phyloP scores from a whole-genome alignment of 2,329 filamentous ascomycete genomes.

The Phialophora tarda region DNA sequence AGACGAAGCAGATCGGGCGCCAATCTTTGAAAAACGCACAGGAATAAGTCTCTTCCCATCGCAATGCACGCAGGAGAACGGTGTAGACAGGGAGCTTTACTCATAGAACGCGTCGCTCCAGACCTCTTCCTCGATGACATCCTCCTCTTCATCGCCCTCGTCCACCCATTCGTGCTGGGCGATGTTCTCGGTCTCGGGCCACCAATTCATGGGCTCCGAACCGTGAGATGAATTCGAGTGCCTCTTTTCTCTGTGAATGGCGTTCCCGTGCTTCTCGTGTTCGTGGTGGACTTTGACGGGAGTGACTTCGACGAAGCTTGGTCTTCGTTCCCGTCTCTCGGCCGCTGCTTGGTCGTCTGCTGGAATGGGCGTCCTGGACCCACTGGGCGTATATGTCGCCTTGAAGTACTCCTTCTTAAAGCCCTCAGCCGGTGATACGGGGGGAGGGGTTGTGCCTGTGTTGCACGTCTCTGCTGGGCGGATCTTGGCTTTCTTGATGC shows the following conservation, averaged over 20 bases:
- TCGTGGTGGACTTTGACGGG: slow-evolving; percentile 23
- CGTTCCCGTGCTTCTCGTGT: slow-evolving; percentile 19
- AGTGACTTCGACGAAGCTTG: slow-evolving; percentile 31
- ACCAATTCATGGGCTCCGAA: slow-evolving; percentile 30
- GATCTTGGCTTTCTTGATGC: slow-evolving; percentile 17
- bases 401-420: slow-evolving; percentile 8
- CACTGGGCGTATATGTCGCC: slow-evolving; percentile 4
- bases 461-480: slow-evolving; percentile 29
- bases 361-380: neutral
- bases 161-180: slow-evolving; percentile 33
- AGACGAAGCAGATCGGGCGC: slow-evolving; percentile 1
- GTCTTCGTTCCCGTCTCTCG: slow-evolving; percentile 23
- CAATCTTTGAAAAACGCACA: neutral
- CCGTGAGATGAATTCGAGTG: slow-evolving; percentile 27
- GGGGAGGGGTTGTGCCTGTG: slow-evolving; percentile 31
- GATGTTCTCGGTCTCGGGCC: slow-evolving; percentile 28
- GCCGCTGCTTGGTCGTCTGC: slow-evolving; percentile 4
- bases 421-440: slow-evolving; percentile 1
- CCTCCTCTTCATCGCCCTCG: slow-evolving; percentile 28
- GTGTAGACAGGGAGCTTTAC: slow-evolving; percentile 9
- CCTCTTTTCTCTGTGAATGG: neutral
- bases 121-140: slow-evolving; percentile 31
- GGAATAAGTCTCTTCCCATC: slow-evolving; percentile 4
- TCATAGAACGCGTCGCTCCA: slow-evolving; percentile 33
- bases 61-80: neutral